A percentile compares a stretch with the other conserved stretches of the same genome.
Conservation (phyloP, 1,139 yeast genomes). For the Sugiyamaella castrensis region DNA sequence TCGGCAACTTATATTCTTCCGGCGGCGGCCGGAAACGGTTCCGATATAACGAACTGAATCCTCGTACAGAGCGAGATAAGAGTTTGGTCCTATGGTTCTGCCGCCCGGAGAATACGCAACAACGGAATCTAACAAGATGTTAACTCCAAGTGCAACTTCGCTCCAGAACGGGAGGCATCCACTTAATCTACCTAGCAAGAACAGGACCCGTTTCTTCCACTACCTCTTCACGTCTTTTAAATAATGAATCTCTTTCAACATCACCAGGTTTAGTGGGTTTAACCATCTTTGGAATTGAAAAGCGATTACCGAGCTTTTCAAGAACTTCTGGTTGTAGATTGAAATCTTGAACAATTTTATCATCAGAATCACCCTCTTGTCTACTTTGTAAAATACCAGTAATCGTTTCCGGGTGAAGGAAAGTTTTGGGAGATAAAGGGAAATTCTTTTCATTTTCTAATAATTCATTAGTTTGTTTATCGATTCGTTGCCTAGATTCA, state of each 20-base stretch:
- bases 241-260: conserved; percentile 4
- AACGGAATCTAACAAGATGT: too few relatives aligned
- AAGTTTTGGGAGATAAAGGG: neutral
- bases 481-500: conserved; percentile 11
- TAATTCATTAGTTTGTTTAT: conserved; percentile 2
- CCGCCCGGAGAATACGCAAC: too few relatives aligned
- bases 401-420: conserved; percentile 15
- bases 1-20: too few relatives aligned
- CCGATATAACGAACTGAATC: too few relatives aligned
- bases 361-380: conserved; percentile 12
- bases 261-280: conserved; percentile 1
- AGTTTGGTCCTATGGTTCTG: too few relatives aligned
- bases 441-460: neutral
- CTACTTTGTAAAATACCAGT: conserved; percentile 16
- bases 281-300: conserved; percentile 12
- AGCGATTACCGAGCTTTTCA: conserved; percentile 7
- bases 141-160: too few relatives aligned
- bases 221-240: conserved; percentile 2
- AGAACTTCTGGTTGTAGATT: conserved; percentile 10
- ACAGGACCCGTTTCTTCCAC: conserved; percentile 10
- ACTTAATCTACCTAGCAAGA: conserved; percentile 2
- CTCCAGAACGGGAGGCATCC: too few relatives aligned
- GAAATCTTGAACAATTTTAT: conserved; percentile 11
- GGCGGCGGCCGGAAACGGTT: too few relatives aligned
- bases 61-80: too few relatives aligned